Evolutionary conservation across 83 land plant genomes (phyloP).

Genomic region (Diphasiastrum complanatum): DNA sequence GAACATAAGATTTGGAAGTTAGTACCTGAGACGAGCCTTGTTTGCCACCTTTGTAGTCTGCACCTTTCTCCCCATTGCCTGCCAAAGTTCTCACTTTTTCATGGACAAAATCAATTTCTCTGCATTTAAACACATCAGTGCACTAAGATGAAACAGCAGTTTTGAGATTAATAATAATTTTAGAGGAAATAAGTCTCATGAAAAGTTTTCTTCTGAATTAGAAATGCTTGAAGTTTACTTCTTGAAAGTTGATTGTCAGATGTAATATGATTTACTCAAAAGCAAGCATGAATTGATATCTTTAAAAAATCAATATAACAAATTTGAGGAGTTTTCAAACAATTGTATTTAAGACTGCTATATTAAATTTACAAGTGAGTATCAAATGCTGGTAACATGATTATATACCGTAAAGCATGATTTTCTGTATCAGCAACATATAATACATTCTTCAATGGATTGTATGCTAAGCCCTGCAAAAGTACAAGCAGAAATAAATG

Average conservation of each 20-base stretch:
- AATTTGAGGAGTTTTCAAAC: too few relatives aligned
- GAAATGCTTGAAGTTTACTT: too few relatives aligned
- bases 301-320: too few relatives aligned
- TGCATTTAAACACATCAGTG: constrained; percentile 20
- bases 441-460: constrained; percentile 70
- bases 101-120: constrained; percentile 86
- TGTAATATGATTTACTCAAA: too few relatives aligned
- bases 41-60: constrained; percentile 82
- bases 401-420: constrained; percentile 81
- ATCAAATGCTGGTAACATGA: too few relatives aligned
- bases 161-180: neutral
- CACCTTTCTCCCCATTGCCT: constrained; percentile 90
- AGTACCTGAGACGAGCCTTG: constrained; percentile 70
- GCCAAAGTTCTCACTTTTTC: constrained; percentile 83
- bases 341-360: neutral
- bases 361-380: constrained; percentile 1
- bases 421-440: constrained; percentile 99
- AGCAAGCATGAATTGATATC: too few relatives aligned
- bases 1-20: neutral
- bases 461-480: constrained; percentile 83
- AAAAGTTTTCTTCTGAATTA: too few relatives aligned
- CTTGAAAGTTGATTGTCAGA: too few relatives aligned
- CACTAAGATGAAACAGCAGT: neutral
- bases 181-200: neutral
- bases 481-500: too few relatives aligned